Base-by-base conservation (phyloP, 768 basidiomycete genomes). In the Lactarius sp. region DNA sequence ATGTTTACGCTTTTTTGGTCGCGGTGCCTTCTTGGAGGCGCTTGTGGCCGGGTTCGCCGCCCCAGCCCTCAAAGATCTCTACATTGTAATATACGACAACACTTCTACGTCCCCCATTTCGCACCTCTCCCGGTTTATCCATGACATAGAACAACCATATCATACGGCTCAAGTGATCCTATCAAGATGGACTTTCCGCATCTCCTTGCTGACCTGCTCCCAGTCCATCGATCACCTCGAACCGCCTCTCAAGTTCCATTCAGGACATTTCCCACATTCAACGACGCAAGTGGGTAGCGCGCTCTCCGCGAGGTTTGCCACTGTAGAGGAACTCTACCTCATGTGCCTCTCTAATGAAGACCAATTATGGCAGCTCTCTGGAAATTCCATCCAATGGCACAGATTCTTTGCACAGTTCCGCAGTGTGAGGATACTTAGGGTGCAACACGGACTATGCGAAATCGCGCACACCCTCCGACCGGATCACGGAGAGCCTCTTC, bases 171-270 rank as follows among this genome's bases (percentile, higher is more conserved):
- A 33, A 12, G 12, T 62, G 6, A 12, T 27, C 5, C 13, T 6
- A 8, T 7, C 12, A 7, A 1, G 0, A 1, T 0, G 1, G 4
- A 22, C 0, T 20, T 51, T 49, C 47, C 12, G 5, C 39, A 12
- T 62, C 12, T 36, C 12, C 3, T 27, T 39, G 33, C 6, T 3
- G 4, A 44, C 42, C 10, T 10, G n/a, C n/a, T 39, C 8, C n/a
- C n/a, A n/a, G n/a, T n/a, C n/a, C n/a, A n/a, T n/a, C 7, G 16
- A 12, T 13, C 41, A 5, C 16, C 14, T 44, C 42, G 6, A 44
- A 16, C 42, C 42, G 18, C 5, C 5, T 16, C 18, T 44, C 18
- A 44, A 6, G 6, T 18, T 44, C 2, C 6, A 44, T 7, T 18
- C 18, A 16, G 6, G 18, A 6, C 42, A 7, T n/a, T 5, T 6